Base-by-base conservation (phyloP, 2,329 filamentous ascomycete species). In the Keithomyces neogunnii region DNA sequence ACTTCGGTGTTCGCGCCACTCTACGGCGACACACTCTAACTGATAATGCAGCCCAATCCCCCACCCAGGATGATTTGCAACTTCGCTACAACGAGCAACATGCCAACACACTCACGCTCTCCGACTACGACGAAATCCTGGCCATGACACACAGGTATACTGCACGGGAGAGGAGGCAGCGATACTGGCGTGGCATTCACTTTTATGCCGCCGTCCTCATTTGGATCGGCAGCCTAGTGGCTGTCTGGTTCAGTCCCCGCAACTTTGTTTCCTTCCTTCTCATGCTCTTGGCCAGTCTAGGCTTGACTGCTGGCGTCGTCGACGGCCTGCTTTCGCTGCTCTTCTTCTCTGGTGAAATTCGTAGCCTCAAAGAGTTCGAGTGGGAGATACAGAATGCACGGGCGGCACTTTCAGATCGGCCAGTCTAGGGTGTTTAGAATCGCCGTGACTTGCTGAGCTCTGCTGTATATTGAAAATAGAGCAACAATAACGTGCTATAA, bases 1-100 rank as follows among this genome's bases (percentile, higher is more conserved):
- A 97, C 66, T 97, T 96, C 66, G 90, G 89, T 28, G 86, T 97
- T 49, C 86, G 92, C 65, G 84, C 88, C 5, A 90, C 88, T 0
- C 75, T 97, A 8, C 69, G 72, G 4, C 75, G 78, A 10, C 71
- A 76, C 57, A 64, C 63, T 2, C 60, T 67, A 32, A 54, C 63
- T 26, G 45, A 55, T 42, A 45, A 50, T 33, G 38, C 60, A 8
- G 47, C 45, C 8, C 47, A 55, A 26, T 38, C 48, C 26, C 56
- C 59, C 29, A 56, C 55, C 53, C 58, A 59, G 35, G 55, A 62
- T 3, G 66, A 69, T 52, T 55, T 59, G 33, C 67, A 72, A 52
- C 62, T 73, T 4, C 63, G 60, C 26, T 53, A 61, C 30, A 56
- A 60, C 9, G 54, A 56, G 10, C 52, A 54, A 33, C 51, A 55